A percentile compares a stretch with the other conserved stretches of the same genome.
Evolutionary conservation across 2,329 filamentous ascomycete species (phyloP).

Genomic region (Didymosphaeria variabile): DNA sequence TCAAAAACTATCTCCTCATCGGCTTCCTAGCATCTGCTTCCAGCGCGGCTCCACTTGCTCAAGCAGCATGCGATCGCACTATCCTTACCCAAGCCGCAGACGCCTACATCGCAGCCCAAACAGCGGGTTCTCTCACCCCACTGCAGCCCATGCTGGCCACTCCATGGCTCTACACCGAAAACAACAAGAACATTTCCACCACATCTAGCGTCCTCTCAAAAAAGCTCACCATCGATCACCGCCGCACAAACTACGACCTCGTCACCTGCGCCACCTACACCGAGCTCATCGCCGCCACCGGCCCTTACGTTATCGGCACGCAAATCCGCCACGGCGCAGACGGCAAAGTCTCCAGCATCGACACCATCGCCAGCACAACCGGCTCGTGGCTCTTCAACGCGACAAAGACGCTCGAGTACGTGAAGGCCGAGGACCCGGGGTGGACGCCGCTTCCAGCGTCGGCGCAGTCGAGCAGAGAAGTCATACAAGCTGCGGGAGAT

Average conservation of each 20-base stretch:
- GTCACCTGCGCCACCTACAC: conserved; percentile 34
- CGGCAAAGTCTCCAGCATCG: conserved; percentile 22
- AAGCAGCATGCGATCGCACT: conserved; percentile 19
- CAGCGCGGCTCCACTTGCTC: conserved; percentile 11
- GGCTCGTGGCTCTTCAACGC: conserved; percentile 34
- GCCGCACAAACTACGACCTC: conserved; percentile 32
- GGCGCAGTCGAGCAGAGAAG: conserved; percentile 20
- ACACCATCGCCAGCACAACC: conserved; percentile 28
- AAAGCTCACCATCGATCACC: conserved; percentile 29
- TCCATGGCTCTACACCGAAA: conserved; percentile 29
- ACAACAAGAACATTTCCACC: conserved; percentile 25
- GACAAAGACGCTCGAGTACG: conserved; percentile 31
- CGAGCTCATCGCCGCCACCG: conserved; percentile 25
- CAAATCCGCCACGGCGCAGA: conserved; percentile 26
- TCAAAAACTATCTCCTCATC: conserved; percentile 2
- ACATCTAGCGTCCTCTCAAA: conserved; percentile 22
- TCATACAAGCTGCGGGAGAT: conserved; percentile 31
- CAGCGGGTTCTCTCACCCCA: conserved; percentile 18
- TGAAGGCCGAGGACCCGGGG: conserved; percentile 19
- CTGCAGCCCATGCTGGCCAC: conserved; percentile 18
- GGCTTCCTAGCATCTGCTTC: conserved; percentile 1
- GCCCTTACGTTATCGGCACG: conserved; percentile 29
- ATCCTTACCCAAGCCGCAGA: conserved; percentile 21
- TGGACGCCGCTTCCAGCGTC: conserved; percentile 25
- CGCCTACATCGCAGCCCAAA: conserved; percentile 31